phyloP scores from a whole-genome alignment of 768 basidiomycete genomes.

The Collybia sordida region DNA sequence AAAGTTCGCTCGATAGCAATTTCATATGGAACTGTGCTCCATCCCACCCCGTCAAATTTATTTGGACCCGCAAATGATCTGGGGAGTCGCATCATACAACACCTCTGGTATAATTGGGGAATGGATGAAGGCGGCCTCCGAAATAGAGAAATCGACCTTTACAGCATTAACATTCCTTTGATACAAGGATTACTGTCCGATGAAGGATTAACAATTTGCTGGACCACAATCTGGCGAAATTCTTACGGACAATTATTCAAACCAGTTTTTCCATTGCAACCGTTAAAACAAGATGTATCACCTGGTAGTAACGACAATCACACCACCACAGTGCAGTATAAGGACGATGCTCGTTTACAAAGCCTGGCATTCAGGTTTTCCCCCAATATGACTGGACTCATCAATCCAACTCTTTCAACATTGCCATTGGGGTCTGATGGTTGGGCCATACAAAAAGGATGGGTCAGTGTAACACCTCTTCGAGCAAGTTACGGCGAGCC shows the following conservation, averaged over 20 bases:
- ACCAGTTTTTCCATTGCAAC: constrained; percentile 26
- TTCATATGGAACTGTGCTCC: constrained; percentile 79
- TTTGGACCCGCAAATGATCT: constrained; percentile 75
- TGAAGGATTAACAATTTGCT: constrained; percentile 64
- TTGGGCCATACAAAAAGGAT: constrained; percentile 74
- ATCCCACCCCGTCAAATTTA: constrained; percentile 60
- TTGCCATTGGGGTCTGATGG: constrained; percentile 82
- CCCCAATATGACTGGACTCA: constrained; percentile 64
- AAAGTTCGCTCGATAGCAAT: constrained; percentile 78
- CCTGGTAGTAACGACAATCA: constrained; percentile 1
- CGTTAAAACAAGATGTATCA: constrained; percentile 33
- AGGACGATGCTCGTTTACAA: constrained; percentile 13
- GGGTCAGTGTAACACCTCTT: constrained; percentile 76
- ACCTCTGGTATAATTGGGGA: constrained; percentile 88
- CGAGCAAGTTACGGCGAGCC: constrained; percentile 76
- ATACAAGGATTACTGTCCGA: constrained; percentile 60
- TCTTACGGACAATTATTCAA: constrained; percentile 83
- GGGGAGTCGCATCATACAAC: constrained; percentile 61
- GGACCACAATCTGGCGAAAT: constrained; percentile 87
- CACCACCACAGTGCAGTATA: constrained; percentile 10
- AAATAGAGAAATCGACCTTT: constrained; percentile 72
- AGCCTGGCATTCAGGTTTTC: constrained; percentile 70
- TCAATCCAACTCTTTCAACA: constrained; percentile 53
- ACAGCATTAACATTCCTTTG: constrained; percentile 87
- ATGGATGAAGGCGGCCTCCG: constrained; percentile 57